Percentiles rank a stretch among this genome's conserved stretches.
These are phyloP conservation scores for Lepidium africanum DNA, from an alignment of 345 rosid species.

Conservation along the genomic window DNA sequence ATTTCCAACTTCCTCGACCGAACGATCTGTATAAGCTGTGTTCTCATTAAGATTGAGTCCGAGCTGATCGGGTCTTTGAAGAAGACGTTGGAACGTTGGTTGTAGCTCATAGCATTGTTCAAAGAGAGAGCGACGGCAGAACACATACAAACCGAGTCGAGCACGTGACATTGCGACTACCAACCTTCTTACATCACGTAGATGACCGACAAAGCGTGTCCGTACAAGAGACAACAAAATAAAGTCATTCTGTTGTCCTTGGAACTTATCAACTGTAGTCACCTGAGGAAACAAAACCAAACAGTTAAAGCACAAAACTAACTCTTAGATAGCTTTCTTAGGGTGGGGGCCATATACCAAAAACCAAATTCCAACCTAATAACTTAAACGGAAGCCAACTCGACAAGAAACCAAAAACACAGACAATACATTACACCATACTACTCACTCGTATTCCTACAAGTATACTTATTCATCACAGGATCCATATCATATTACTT, in stretches of 20 bases:
- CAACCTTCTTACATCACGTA: conserved; percentile 95
- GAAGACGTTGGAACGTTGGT: conserved; percentile 79
- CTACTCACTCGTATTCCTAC: neutral
- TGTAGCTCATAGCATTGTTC: conserved; percentile 96
- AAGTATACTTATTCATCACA: neutral
- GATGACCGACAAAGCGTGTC: conserved; percentile 94
- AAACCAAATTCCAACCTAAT: neutral
- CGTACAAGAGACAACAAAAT: conserved; percentile 93
- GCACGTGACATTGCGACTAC: conserved; percentile 99
- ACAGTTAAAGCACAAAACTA: neutral
- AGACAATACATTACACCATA: neutral
- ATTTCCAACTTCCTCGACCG: conserved; percentile 59
- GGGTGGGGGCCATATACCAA: neutral
- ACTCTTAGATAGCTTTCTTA: neutral
- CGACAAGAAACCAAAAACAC: neutral
- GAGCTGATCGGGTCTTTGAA: conserved; percentile 77
- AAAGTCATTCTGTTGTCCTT: conserved; percentile 97
- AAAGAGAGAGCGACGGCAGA: conserved; percentile 84
- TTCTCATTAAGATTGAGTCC: conserved; percentile 57
- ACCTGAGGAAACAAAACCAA: conserved; percentile 40
- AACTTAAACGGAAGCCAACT: neutral
- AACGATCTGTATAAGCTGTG: conserved; percentile 64
- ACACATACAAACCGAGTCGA: conserved; percentile 80
- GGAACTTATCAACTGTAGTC: conserved; percentile 96
- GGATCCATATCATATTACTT: neutral